These are phyloP conservation scores for Colletotrichum aenigma DNA, from an alignment of 2,329 filamentous ascomycete species.

Conservation along the genomic window DNA sequence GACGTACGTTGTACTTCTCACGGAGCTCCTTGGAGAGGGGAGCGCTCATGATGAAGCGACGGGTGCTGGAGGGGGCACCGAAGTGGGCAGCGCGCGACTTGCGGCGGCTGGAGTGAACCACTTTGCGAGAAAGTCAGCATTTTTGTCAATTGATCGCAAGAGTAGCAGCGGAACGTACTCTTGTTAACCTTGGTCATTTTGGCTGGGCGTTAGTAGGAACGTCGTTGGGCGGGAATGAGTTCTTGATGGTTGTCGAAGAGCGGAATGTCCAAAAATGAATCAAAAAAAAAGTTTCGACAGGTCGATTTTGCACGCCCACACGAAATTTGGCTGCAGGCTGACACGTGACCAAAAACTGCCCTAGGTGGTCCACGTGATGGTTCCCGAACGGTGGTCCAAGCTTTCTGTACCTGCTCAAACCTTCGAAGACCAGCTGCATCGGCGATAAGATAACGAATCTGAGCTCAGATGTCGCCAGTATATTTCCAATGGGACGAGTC, in stretches of 20 bases:
- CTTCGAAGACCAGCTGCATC: neutral
- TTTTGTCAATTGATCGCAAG: neutral
- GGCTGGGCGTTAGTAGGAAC: slow-evolving; percentile 29
- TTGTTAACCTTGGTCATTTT: slow-evolving; percentile 76
- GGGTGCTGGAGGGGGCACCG: slow-evolving; percentile 89
- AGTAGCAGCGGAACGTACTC: slow-evolving; percentile 42
- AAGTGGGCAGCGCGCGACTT: slow-evolving; percentile 99
- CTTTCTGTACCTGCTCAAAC: neutral
- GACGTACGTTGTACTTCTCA: slow-evolving; percentile 96
- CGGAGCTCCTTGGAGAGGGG: slow-evolving; percentile 95
- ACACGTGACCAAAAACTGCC: neutral
- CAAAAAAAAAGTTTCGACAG: neutral
- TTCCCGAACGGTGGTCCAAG: neutral
- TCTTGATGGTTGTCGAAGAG: neutral
- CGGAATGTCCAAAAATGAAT: neutral
- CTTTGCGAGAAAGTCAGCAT: slow-evolving; percentile 40
- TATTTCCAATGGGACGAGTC: neutral
- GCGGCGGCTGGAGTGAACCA: slow-evolving; percentile 82
- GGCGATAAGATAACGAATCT: slow-evolving; percentile 1
- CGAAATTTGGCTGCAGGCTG: neutral
- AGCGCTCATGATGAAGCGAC: slow-evolving; percentile 96
- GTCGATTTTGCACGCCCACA: neutral
- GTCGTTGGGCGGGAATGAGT: slow-evolving; percentile 8
- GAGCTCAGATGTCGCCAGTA: neutral
- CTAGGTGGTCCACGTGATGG: neutral